Conservation (phyloP, 306 rosid species). For the Rubus parviflorus region DNA sequence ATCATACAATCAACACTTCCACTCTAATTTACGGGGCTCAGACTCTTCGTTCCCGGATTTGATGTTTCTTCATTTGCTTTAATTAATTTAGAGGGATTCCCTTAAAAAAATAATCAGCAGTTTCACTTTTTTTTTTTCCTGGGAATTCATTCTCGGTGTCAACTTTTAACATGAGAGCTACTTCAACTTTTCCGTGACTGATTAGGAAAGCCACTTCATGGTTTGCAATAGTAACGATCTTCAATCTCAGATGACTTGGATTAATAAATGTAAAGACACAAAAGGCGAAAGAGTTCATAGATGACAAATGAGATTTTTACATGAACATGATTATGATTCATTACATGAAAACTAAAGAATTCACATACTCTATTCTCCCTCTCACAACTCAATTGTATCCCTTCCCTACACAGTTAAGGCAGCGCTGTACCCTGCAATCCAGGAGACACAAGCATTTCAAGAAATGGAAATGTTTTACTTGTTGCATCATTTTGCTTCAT, state of each 20-base stretch:
- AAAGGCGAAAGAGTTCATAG: background rate
- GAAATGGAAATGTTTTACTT: background rate
- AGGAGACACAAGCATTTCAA: background rate
- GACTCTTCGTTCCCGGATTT: too few species aligned
- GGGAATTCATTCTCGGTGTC: background rate
- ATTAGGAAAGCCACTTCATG: background rate
- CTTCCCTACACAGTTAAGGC: constrained; percentile 83
- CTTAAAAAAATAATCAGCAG: too few species aligned
- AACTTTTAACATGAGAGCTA: background rate
- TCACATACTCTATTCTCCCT: background rate
- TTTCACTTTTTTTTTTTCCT: background rate
- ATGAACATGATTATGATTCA: background rate
- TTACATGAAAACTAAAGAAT: background rate
- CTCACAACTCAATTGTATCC: constrained; percentile 50
- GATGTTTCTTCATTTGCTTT: too few species aligned
- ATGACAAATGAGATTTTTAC: background rate
- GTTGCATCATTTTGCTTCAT: background rate
- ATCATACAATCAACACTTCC: too few species aligned
- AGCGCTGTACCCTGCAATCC: constrained; percentile 75
- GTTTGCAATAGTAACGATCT: background rate
- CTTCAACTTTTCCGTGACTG: background rate
- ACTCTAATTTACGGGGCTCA: too few species aligned
- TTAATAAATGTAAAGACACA: background rate
- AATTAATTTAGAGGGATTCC: too few species aligned
- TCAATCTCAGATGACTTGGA: background rate